Evolutionary conservation across 495 filamentous ascomycete genomes (phyloP).

Genomic region (Tetracladium setigerum): DNA sequence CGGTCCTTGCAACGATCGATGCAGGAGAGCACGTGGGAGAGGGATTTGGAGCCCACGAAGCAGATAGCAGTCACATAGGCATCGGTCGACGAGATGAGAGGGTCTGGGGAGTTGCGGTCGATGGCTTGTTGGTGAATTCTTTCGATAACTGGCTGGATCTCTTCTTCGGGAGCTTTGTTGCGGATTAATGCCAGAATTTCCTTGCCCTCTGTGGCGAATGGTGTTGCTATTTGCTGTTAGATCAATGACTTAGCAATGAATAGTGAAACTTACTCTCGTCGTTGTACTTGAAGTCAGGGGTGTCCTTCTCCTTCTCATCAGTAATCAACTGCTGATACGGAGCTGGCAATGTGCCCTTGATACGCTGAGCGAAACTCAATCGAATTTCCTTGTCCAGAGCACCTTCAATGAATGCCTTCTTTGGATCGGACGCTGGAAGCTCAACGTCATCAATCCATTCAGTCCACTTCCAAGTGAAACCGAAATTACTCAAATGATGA

Average conservation of each 20-base stretch:
- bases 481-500: conserved; percentile 97
- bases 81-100: conserved; percentile 77
- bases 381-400: conserved; percentile 95
- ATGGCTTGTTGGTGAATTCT: conserved; percentile 69
- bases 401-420: conserved; percentile 86
- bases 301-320: conserved; percentile 84
- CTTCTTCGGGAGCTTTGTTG: conserved; percentile 74
- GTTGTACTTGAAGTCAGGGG: conserved; percentile 87
- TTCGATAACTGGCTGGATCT: conserved; percentile 69
- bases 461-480: conserved; percentile 99
- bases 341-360: conserved; percentile 86
- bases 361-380: conserved; percentile 90
- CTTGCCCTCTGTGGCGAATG: conserved; percentile 71
- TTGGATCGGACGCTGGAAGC: conserved; percentile 68
- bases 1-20: conserved; percentile 95
- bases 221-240: conserved; percentile 48
- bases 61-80: conserved; percentile 90
- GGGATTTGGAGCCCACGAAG: conserved; percentile 85
- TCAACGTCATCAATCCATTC: conserved; percentile 92
- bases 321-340: conserved; percentile 77
- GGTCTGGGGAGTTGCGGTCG: conserved; percentile 56
- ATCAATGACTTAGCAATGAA: conserved; percentile 1
- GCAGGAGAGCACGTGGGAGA: conserved; percentile 91
- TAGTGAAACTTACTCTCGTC: conserved; percentile 53
- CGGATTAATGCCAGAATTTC: conserved; percentile 72